phyloP scores from a whole-genome alignment of 306 rosid genomes.

The Castanospermum australe region DNA sequence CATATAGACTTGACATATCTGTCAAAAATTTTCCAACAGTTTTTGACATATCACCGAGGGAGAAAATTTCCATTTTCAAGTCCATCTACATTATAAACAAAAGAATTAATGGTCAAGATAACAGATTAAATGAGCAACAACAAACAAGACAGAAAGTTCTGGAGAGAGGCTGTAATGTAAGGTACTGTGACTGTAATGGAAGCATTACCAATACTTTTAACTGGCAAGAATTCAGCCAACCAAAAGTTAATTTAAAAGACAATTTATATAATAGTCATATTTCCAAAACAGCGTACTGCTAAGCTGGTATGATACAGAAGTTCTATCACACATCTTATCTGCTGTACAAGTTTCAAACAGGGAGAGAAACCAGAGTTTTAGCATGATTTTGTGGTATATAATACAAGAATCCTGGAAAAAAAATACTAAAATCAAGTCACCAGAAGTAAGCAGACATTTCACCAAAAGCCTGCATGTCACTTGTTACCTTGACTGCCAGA shows the following conservation, averaged over 20 bases:
- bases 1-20: constrained; percentile 95
- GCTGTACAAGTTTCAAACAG: constrained; percentile 11
- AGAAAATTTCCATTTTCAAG: constrained; percentile 92
- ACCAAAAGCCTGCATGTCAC: constrained; percentile 22
- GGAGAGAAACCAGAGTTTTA: background rate
- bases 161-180: background rate
- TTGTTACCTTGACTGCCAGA: constrained; percentile 80
- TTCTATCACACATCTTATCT: background rate
- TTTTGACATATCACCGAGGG: constrained; percentile 90
- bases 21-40: constrained; percentile 79
- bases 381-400: background rate
- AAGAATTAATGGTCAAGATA: constrained; percentile 31
- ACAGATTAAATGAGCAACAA: constrained; percentile 24
- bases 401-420: background rate
- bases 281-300: background rate
- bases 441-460: constrained; percentile 17
- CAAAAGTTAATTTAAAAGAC: background rate
- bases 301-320: background rate
- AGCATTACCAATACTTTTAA: background rate
- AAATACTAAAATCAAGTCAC: background rate
- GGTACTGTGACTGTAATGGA: background rate
- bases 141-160: background rate
- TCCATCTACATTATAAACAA: constrained; percentile 77
- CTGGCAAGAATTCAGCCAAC: background rate
- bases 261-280: background rate